phyloP scores from a whole-genome alignment of 768 basidiomycete species.

The Mycena belliarum region DNA sequence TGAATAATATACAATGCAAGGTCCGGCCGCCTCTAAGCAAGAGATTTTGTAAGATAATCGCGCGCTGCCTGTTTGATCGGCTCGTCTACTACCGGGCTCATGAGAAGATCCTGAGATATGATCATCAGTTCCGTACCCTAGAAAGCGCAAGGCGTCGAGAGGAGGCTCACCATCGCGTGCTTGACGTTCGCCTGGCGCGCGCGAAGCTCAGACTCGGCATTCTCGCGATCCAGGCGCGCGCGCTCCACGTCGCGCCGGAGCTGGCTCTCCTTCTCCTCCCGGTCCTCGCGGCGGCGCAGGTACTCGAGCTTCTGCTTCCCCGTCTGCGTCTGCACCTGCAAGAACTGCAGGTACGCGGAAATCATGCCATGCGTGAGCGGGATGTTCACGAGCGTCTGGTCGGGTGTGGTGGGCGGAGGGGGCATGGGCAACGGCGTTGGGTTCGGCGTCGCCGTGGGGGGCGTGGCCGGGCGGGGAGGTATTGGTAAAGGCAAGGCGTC shows the following conservation, averaged over 20 bases:
- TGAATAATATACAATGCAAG: slow-evolving; percentile 12
- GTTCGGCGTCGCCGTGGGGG: slow-evolving; percentile 33
- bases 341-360: slow-evolving; percentile 54
- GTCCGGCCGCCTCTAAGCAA: slow-evolving; percentile 32
- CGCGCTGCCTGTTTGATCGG: slow-evolving; percentile 65
- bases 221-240: slow-evolving; percentile 55
- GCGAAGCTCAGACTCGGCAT: slow-evolving; percentile 53
- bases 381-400: slow-evolving; percentile 49
- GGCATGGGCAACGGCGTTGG: slow-evolving; percentile 14
- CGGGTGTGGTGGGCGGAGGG: slow-evolving; percentile 24
- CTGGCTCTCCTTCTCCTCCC: slow-evolving; percentile 61
- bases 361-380: slow-evolving; percentile 60
- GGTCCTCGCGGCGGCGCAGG: slow-evolving; percentile 63
- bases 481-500: slow-evolving; percentile 36
- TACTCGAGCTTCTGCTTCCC: slow-evolving; percentile 72
- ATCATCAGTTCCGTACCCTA: not conserved
- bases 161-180: slow-evolving; percentile 57
- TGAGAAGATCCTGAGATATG: slow-evolving; percentile 53
- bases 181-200: slow-evolving; percentile 53
- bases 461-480: slow-evolving; percentile 2
- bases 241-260: slow-evolving; percentile 55
- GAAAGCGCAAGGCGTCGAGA: not conserved
- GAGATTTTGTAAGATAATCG: slow-evolving; percentile 72
- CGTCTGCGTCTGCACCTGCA: slow-evolving; percentile 70
- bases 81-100: slow-evolving; percentile 58